Evolutionary conservation across 495 filamentous ascomycete genomes (phyloP).

Genomic region (Pseudoneurospora amorphoporcata): DNA sequence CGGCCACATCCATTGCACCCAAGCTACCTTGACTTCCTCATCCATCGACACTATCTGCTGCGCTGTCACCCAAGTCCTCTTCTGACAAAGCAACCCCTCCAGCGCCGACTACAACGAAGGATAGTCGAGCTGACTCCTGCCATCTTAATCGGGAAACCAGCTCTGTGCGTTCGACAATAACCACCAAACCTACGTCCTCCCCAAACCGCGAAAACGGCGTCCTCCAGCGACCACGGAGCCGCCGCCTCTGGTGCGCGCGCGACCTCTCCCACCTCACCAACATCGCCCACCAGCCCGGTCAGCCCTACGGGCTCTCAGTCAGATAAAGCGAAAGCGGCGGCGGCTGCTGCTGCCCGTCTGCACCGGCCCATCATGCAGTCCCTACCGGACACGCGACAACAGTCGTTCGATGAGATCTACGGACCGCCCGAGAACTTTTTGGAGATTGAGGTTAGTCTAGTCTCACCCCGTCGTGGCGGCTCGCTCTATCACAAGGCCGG

Average conservation of each 20-base stretch:
- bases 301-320: not conserved
- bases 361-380: slow-evolving; percentile 60
- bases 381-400: slow-evolving; percentile 74
- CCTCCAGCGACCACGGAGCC: slow-evolving; percentile 12
- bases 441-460: slow-evolving; percentile 74
- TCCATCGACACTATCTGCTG: not conserved
- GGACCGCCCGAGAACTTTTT: slow-evolving; percentile 97
- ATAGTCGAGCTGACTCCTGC: not conserved
- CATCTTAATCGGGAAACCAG: not conserved
- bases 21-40: not conserved
- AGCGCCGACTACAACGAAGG: not conserved
- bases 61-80: not conserved
- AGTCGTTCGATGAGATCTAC: slow-evolving; percentile 98
- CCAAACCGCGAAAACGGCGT: slow-evolving; percentile 32
- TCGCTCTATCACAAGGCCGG: not conserved
- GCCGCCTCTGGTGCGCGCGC: slow-evolving; percentile 16
- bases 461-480: not conserved
- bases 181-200: not conserved
- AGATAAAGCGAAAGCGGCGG: slow-evolving; percentile 6
- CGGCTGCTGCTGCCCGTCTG: slow-evolving; percentile 32
- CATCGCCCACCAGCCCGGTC: slow-evolving; percentile 20
- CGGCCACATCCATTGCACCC: not conserved
- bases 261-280: slow-evolving; percentile 19
- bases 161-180: not conserved
- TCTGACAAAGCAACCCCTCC: not conserved